Base-by-base conservation (phyloP, 352 stramenopile genomes). In the Phytophthora chlamydospora region DNA sequence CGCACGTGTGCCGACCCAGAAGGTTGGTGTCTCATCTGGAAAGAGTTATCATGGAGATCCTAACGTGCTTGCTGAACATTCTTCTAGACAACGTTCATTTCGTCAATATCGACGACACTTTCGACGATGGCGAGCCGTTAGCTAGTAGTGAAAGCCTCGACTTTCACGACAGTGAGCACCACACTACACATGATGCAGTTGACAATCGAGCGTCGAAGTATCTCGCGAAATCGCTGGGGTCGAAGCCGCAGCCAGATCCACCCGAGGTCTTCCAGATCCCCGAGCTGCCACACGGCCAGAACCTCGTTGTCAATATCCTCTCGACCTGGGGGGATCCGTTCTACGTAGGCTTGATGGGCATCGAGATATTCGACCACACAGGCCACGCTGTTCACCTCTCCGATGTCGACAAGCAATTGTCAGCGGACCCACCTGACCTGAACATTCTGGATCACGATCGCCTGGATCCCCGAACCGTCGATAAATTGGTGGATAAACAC, bases 271-370 rank as follows among this genome's bases (percentile, higher is more conserved):
- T 91, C 41, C 62, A 75, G 7, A 93, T 96, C 44, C 89, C 85
- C 0, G 79, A 86, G 50, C 68, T 96, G 9, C 88, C 88, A 16
- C 72, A 61, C 17, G 87, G 87, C 2, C 72, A 88, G 36, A 75
- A 78, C 21, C 76, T 97, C 19, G 75, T 85, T n/a, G 65, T 97
- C 29, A 88, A 95, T 43, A 91, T 97, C 13, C 47, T 96, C 21
- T 89, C 76, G 4, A 97, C 91, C 7, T 97, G 88, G 88, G 91
- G 90, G 8, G 91, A 97, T 68, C 83, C 88, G 6, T 93, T 96
- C 64, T 97, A 97, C 61, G 83, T 97, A 2, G 91, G 91, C 0
- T 77, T 97, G 19, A 96, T 91, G 72, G 91, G 91, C 11, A 75
- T 97, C 19, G 91, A 97, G 49, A 44, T 97, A 21, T 97, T 96